Evolutionary conservation across 1,284 basidiomycete species (phyloP).

Genomic region (Apiotrichum gamsii): DNA sequence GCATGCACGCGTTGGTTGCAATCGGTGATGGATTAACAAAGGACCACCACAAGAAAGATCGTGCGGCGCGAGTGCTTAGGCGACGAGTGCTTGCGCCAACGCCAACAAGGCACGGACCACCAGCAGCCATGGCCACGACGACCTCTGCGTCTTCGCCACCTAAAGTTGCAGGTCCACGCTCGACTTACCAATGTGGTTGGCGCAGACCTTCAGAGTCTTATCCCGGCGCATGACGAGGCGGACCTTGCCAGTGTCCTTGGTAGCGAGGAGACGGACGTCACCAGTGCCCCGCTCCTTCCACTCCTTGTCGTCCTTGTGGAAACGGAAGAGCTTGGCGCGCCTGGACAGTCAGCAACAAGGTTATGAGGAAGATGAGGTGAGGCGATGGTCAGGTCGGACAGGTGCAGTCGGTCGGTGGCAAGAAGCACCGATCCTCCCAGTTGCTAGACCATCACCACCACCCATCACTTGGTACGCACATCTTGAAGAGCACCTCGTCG

Average conservation of each 20-base stretch:
- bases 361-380: background rate
- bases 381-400: no score
- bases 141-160: no score
- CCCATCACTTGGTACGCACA: constrained; percentile 71
- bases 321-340: constrained; percentile 98
- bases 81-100: background rate
- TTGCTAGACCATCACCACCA: no score
- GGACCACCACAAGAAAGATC: no score
- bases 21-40: no score
- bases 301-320: constrained; percentile 70
- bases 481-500: constrained; percentile 90
- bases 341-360: constrained; percentile 49
- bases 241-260: constrained; percentile 84
- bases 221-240: constrained; percentile 98
- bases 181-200: constrained; percentile 87
- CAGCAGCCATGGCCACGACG: no score
- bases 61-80: no score
- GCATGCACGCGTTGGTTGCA: no score
- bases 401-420: no score
- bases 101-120: no score
- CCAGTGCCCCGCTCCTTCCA: constrained; percentile 90
- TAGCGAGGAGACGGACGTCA: constrained; percentile 76
- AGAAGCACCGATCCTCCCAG: background rate
- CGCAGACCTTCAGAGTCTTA: constrained; percentile 99
- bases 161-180: no score